Conservation (phyloP, 495 filamentous ascomycete genomes). For the Barbatosphaeria neglecta region DNA sequence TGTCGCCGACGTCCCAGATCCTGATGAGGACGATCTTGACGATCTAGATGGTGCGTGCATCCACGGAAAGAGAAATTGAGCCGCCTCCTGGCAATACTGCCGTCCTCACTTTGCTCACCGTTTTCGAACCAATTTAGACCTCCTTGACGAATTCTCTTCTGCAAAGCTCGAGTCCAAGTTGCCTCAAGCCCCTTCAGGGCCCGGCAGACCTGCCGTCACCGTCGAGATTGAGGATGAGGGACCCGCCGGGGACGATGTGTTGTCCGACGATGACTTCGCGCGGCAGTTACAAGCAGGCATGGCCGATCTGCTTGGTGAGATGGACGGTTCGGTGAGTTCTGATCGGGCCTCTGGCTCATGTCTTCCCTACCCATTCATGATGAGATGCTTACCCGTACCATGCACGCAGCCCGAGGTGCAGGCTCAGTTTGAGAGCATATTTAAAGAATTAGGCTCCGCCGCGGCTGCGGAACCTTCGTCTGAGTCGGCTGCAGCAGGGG, state of each 20-base stretch:
- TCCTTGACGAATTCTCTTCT: slow-evolving; percentile 78
- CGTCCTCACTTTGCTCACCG: slow-evolving; percentile 5
- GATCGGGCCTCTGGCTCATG: neutral
- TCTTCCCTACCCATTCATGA: slow-evolving; percentile 8
- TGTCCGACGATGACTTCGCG: slow-evolving; percentile 63
- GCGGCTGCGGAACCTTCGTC: slow-evolving; percentile 11
- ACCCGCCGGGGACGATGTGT: slow-evolving; percentile 13
- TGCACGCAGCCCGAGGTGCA: slow-evolving; percentile 58
- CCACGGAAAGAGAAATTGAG: neutral
- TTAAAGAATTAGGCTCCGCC: slow-evolving; percentile 58
- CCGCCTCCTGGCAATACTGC: neutral
- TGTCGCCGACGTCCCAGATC: slow-evolving; percentile 50
- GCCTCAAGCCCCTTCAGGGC: slow-evolving; percentile 21
- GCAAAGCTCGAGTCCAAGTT: slow-evolving; percentile 40
- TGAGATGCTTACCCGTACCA: no score
- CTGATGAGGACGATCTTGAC: slow-evolving; percentile 79
- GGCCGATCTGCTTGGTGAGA: slow-evolving; percentile 63
- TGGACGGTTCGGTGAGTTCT: slow-evolving; percentile 45
- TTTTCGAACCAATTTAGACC: slow-evolving; percentile 48
- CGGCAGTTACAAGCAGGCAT: slow-evolving; percentile 79
- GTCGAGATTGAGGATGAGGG: slow-evolving; percentile 5
- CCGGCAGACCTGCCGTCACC: slow-evolving; percentile 21
- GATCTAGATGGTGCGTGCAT: slow-evolving; percentile 66
- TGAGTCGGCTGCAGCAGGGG: slow-evolving; percentile 9
- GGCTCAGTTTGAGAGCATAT: slow-evolving; percentile 74